These are phyloP conservation scores for Ceriops tagal DNA, from an alignment of 345 rosid species.

Conservation along the genomic window DNA sequence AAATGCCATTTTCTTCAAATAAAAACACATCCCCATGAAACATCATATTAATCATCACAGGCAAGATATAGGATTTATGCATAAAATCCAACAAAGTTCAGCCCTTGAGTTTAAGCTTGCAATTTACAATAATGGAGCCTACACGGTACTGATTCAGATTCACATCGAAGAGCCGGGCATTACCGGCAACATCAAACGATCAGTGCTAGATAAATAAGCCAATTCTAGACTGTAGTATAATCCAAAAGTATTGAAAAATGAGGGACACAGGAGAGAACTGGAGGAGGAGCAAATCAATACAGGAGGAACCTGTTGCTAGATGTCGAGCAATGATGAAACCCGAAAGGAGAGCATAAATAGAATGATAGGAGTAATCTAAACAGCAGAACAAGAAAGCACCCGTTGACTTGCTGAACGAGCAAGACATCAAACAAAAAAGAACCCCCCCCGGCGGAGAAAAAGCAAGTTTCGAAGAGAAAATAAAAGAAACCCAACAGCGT, in stretches of 20 bases:
- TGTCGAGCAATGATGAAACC: not conserved
- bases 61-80: not conserved
- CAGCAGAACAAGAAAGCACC: not conserved
- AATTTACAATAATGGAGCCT: not conserved
- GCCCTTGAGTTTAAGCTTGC: not conserved
- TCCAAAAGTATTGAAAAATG: too few species aligned
- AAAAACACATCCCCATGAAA: not conserved
- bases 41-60: not conserved
- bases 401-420: not conserved
- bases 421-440: not conserved
- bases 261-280: too few species aligned
- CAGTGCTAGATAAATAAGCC: not conserved
- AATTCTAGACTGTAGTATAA: too few species aligned
- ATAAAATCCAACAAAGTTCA: not conserved
- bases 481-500: not conserved
- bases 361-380: not conserved
- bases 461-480: not conserved
- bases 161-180: not conserved
- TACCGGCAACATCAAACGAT: not conserved
- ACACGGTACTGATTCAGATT: not conserved
- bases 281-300: not conserved
- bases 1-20: constrained; percentile 6
- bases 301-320: not conserved
- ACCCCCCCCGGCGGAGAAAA: not conserved
- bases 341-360: not conserved